Conservation (phyloP, 1,284 basidiomycete species). For the Sporisorium scitamineum region DNA sequence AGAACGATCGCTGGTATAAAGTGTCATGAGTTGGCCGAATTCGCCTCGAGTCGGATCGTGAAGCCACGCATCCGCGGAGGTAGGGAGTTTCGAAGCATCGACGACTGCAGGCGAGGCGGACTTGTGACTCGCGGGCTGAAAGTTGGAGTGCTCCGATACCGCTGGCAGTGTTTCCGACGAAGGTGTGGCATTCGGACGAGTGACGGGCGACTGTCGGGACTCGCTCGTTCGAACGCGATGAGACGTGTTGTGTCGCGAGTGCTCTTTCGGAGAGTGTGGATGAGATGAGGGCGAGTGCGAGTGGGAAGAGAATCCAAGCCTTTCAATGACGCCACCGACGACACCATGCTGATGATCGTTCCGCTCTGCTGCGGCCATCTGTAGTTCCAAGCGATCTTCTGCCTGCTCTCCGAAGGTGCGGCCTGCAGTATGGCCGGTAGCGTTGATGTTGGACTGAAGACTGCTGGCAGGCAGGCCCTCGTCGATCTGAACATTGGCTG, state of each 20-base stretch:
- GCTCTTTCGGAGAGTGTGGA: slow-evolving; percentile 2
- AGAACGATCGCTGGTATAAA: slow-evolving; percentile 37
- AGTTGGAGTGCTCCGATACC: neutral
- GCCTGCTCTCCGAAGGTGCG: slow-evolving; percentile 25
- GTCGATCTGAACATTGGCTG: slow-evolving; percentile 46
- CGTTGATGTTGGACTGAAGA: slow-evolving; percentile 40
- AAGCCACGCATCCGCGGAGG: slow-evolving; percentile 29
- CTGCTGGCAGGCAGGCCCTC: slow-evolving; percentile 24
- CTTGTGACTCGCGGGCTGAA: too few species aligned
- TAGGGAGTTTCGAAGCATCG: slow-evolving; percentile 3
- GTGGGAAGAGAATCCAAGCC: slow-evolving; percentile 29
- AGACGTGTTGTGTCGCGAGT: slow-evolving; percentile 14
- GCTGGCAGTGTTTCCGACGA: neutral
- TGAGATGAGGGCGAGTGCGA: slow-evolving; percentile 11
- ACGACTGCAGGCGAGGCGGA: neutral
- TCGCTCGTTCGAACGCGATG: slow-evolving; percentile 30
- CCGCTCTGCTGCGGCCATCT: slow-evolving; percentile 48
- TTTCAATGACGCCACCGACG: slow-evolving; percentile 45
- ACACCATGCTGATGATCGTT: slow-evolving; percentile 52
- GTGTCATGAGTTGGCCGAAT: slow-evolving; percentile 28
- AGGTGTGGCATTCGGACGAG: neutral
- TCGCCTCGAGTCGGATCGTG: slow-evolving; percentile 28
- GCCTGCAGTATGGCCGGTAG: slow-evolving; percentile 34
- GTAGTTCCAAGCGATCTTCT: slow-evolving; percentile 40
- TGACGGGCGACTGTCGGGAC: slow-evolving; percentile 13